These are phyloP conservation scores for Thermomyces lanuginosus DNA, from an alignment of 2,329 filamentous ascomycete genomes.

Conservation along the genomic window DNA sequence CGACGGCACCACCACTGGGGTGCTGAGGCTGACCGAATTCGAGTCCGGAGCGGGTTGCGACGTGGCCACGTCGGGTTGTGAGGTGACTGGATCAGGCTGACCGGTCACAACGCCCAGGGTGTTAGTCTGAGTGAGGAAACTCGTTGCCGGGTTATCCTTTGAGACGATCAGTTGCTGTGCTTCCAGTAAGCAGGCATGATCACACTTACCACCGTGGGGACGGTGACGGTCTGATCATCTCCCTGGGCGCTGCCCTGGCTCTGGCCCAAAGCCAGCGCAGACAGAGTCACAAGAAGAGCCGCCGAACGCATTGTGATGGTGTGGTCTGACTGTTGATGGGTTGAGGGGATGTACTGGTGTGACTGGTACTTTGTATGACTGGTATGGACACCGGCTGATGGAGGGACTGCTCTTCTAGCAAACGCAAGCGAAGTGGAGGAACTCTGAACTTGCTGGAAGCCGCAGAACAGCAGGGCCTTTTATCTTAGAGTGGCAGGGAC, in stretches of 20 bases:
- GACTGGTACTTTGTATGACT: no score
- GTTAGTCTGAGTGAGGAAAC: conserved; percentile 33
- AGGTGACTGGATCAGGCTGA: conserved; percentile 23
- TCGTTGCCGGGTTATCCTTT: conserved; percentile 28
- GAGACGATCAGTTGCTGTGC: conserved; percentile 5
- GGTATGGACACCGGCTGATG: no score
- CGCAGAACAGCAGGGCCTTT: no score
- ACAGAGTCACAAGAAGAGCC: conserved; percentile 27
- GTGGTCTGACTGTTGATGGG: no score
- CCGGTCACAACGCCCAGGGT: conserved; percentile 35
- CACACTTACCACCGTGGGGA: conserved; percentile 5
- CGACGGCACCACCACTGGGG: conserved; percentile 11
- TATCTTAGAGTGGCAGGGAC: no score
- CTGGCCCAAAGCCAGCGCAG: conserved; percentile 27
- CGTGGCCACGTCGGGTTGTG: conserved; percentile 17
- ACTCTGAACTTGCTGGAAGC: no score
- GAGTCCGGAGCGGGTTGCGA: conserved; percentile 18
- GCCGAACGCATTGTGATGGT: conserved; percentile 28
- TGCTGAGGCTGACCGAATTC: conserved; percentile 24
- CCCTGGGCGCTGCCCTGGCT: background rate
- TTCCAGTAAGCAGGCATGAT: background rate
- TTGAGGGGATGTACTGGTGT: no score
- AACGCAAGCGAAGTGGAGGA: no score
- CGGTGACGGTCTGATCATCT: conserved; percentile 1
- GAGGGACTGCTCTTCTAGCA: no score